A percentile compares a stretch with the other conserved stretches of the same genome.
Conservation (phyloP, 441 rosid species). For the Croton laevigatus region DNA sequence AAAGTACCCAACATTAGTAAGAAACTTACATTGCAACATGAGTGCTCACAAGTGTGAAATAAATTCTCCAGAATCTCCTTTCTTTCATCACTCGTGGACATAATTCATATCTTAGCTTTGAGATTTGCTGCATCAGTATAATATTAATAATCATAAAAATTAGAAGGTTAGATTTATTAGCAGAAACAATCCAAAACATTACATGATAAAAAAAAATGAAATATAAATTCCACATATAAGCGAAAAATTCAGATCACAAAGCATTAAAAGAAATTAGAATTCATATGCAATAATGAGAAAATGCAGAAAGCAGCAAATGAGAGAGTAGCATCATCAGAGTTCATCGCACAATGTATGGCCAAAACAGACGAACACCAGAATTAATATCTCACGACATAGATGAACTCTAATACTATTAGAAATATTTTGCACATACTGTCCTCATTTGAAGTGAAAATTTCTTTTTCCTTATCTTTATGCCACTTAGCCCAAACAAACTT, state of each 20-base stretch:
- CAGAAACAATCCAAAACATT: background rate
- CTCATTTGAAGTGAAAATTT: too few species aligned
- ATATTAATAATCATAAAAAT: slow-evolving; percentile 3
- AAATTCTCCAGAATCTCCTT: slow-evolving; percentile 78
- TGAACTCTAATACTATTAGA: background rate
- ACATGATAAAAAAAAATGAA: background rate
- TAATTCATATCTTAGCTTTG: slow-evolving; percentile 72
- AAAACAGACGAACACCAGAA: background rate
- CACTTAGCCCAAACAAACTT: background rate
- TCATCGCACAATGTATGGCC: background rate
- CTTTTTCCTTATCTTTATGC: too few species aligned
- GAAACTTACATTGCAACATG: slow-evolving; percentile 66
- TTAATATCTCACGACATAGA: background rate
- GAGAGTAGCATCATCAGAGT: background rate
- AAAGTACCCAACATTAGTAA: background rate
- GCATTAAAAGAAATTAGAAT: background rate
- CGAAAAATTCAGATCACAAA: background rate
- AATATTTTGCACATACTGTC: background rate
- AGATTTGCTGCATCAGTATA: slow-evolving; percentile 54
- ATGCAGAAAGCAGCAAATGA: background rate
- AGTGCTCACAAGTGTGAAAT: slow-evolving; percentile 71
- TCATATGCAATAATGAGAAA: background rate
- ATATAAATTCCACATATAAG: background rate
- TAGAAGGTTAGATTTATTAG: too few species aligned
- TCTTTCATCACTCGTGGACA: slow-evolving; percentile 88